Evolutionary conservation across 495 filamentous ascomycete genomes (phyloP).

Genomic region (Oidiodendron maius): DNA sequence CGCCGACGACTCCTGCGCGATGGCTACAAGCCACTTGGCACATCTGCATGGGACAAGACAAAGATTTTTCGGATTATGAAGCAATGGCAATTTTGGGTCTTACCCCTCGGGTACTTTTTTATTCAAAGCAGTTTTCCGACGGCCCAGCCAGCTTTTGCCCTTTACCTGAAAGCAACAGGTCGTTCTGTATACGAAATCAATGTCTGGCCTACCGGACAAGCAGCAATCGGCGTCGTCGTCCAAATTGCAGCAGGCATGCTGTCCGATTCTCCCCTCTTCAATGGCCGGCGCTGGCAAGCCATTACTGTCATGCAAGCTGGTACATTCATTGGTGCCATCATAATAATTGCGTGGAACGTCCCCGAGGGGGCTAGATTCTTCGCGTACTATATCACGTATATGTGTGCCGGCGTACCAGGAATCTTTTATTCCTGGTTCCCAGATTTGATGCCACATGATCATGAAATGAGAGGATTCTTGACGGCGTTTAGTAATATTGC

Average conservation of each 20-base stretch:
- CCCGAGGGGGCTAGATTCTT: constrained; percentile 40
- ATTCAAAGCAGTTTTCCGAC: constrained; percentile 8
- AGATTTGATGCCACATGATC: too few species aligned
- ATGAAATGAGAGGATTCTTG: too few species aligned
- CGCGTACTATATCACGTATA: constrained; percentile 20
- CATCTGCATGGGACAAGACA: constrained; percentile 5
- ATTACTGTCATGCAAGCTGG: constrained; percentile 10
- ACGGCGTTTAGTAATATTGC: too few species aligned
- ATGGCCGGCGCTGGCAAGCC: constrained; percentile 12
- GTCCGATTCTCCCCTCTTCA: constrained; percentile 9
- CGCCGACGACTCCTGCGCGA: constrained; percentile 1
- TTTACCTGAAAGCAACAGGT: constrained; percentile 28
- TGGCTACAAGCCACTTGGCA: constrained; percentile 6
- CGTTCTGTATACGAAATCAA: constrained; percentile 10
- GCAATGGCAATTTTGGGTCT: constrained; percentile 14
- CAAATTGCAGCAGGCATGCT: constrained; percentile 5
- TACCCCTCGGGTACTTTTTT: constrained; percentile 11
- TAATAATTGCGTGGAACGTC: constrained; percentile 35
- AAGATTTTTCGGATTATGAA: constrained; percentile 10
- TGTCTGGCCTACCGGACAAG: constrained; percentile 9
- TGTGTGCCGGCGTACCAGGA: constrained; percentile 8
- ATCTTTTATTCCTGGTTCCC: constrained; percentile 13
- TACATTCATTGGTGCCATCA: constrained; percentile 6
- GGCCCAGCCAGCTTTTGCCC: constrained; percentile 8
- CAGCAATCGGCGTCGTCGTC: constrained; percentile 1